phyloP scores from a whole-genome alignment of 768 basidiomycete genomes.

The Pleurotus tuoliensis region DNA sequence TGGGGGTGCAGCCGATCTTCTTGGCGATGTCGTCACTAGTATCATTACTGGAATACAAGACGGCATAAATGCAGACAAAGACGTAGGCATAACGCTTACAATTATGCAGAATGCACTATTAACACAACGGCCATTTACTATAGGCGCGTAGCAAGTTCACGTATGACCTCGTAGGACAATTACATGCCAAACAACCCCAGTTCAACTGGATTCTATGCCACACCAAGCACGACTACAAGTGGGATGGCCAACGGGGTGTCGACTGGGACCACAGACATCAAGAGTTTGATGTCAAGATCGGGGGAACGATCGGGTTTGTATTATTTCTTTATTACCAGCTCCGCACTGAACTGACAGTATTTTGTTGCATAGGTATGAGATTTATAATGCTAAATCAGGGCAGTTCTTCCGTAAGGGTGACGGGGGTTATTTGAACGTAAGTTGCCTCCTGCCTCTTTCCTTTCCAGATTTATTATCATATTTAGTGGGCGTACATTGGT shows the following conservation, averaged over 20 bases:
- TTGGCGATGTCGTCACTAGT: neutral
- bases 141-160: constrained; percentile 11
- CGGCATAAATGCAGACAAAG: neutral
- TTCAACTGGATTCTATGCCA: constrained; percentile 15
- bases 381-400: constrained; percentile 2
- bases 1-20: neutral
- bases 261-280: constrained; percentile 12
- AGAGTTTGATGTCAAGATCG: constrained; percentile 11
- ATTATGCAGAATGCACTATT: neutral
- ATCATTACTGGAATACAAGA: neutral
- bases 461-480: too few relatives aligned
- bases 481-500: neutral
- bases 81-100: neutral
- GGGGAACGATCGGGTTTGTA: constrained; percentile 12
- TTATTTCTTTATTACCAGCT: too few relatives aligned
- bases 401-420: constrained; percentile 4
- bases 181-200: neutral
- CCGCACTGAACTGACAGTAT: neutral
- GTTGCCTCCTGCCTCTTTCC: too few relatives aligned
- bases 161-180: constrained; percentile 1
- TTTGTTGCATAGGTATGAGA: constrained; percentile 1
- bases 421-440: constrained; percentile 5
- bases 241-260: constrained; percentile 11
- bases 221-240: constrained; percentile 10
- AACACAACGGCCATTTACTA: neutral